Evolutionary conservation across 2,329 filamentous ascomycete species (phyloP), one percentile per base, ranked within the genome.

Genomic region (Pestalotiopsis sp.): DNA sequence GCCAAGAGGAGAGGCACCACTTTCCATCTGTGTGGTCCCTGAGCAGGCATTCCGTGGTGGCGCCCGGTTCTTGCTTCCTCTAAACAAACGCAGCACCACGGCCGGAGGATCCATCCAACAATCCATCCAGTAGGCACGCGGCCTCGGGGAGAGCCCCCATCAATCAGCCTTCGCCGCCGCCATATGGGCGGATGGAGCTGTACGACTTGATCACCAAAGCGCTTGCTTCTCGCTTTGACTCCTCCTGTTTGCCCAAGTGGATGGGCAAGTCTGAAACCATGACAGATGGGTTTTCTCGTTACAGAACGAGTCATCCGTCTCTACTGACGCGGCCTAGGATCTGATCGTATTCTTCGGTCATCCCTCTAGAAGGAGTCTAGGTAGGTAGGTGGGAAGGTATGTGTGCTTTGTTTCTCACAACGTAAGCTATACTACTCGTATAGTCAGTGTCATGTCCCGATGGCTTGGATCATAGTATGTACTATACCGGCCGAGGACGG

Each of bases 191-290:
- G 31, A 36, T 20, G 59, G 31, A 62, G 31, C 27, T 62, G 59
- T 62, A 36, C 31, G 31, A 62, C 45, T 31, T 36, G n/a, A 49
- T 58, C 20, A 39, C 25, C 49, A 25, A 14, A 13, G 39, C 38
- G 41, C 17, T 14, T 58, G n/a, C 27, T 9, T 39, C 49, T 45
- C 45, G 65, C 56, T 67, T 67, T 52, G 65, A 59, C 31, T 67
- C 38, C 41, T 64, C 38, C 31, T 25, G 65, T 67, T 67, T 62
- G 41, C 39, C 39, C 57, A 61, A 63, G 57, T 59, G 65, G 66
- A 39, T 36, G 39, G 58, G 45, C 25, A 59, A 25, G 31, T 61
- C 66, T 63, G 66, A 67, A 67, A 67, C 66, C 36, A 56, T 67
- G 66, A 67, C 66, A 67, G 38, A 62, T 56, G 39, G 17, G 39